These are phyloP conservation scores for Emergomyces africanus DNA, from an alignment of 2,329 filamentous ascomycete genomes.

Conservation along the genomic window DNA sequence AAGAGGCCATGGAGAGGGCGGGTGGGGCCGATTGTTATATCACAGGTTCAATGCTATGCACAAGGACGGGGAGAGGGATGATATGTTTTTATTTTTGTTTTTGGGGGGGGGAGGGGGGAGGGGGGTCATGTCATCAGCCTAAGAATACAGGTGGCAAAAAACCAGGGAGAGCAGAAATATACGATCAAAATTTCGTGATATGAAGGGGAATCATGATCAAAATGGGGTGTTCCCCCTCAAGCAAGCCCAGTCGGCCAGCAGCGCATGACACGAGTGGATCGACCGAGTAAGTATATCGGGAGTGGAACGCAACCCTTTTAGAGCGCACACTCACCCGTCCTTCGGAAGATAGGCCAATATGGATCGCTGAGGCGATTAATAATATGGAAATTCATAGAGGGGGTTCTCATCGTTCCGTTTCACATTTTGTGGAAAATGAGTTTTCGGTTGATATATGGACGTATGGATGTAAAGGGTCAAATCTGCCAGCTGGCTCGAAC, in stretches of 20 bases:
- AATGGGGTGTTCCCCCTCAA: neutral
- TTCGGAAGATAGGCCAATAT: neutral
- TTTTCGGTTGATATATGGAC: too few relatives aligned
- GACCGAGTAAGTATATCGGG: neutral
- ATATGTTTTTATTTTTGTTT: neutral
- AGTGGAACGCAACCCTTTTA: neutral
- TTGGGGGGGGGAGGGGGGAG: neutral
- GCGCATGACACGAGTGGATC: neutral
- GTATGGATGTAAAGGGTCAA: neutral
- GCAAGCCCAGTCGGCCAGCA: neutral
- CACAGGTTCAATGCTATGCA: neutral
- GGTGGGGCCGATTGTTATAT: neutral
- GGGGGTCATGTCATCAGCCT: neutral
- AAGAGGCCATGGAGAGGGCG: neutral
- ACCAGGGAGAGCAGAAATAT: neutral
- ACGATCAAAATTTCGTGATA: neutral
- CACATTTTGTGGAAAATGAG: neutral
- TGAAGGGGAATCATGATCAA: neutral
- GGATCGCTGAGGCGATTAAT: neutral
- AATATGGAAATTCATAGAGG: neutral
- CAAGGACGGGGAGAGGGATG: neutral
- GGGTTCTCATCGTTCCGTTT: neutral
- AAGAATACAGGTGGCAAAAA: neutral
- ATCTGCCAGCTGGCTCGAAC: neutral
- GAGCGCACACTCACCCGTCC: too few relatives aligned